Conservation (phyloP, 140 eudicot species). For the Flaveria floridana region DNA sequence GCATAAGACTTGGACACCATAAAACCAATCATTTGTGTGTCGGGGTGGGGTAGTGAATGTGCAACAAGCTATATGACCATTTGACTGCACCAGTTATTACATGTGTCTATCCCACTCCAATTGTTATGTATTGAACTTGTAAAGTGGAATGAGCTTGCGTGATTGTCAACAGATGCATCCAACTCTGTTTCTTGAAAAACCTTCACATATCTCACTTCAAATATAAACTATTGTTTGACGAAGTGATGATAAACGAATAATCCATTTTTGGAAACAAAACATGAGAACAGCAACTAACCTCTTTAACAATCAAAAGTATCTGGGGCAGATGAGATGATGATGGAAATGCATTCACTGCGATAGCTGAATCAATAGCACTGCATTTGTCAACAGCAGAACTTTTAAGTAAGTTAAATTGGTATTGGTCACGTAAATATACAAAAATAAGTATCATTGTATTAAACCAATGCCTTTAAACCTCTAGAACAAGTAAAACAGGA, state of each 20-base stretch:
- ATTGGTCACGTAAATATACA: neutral
- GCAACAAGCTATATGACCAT: neutral
- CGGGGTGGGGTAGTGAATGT: neutral
- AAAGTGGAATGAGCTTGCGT: neutral
- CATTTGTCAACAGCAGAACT: conserved; percentile 29
- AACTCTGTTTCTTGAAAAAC: neutral
- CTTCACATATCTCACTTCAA: conserved; percentile 15
- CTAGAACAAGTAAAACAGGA: conserved; percentile 17
- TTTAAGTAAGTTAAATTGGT: conserved; percentile 5
- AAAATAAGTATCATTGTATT: conserved; percentile 6
- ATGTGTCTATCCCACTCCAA: neutral
- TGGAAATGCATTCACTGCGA: conserved; percentile 46
- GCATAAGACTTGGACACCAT: neutral
- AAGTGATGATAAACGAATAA: conserved; percentile 8
- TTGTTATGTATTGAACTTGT: neutral
- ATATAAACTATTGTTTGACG: neutral
- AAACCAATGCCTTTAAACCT: conserved; percentile 17
- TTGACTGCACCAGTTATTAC: neutral
- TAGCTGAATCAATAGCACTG: conserved; percentile 49
- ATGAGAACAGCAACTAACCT: conserved; percentile 38
- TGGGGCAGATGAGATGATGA: conserved; percentile 30
- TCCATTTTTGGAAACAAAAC: neutral
- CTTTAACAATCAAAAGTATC: conserved; percentile 33
- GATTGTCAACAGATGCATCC: conserved; percentile 9
- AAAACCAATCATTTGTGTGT: neutral